Evolutionary conservation across 768 basidiomycete genomes (phyloP).

Genomic region (Pleurotus salmoneostramineus): DNA sequence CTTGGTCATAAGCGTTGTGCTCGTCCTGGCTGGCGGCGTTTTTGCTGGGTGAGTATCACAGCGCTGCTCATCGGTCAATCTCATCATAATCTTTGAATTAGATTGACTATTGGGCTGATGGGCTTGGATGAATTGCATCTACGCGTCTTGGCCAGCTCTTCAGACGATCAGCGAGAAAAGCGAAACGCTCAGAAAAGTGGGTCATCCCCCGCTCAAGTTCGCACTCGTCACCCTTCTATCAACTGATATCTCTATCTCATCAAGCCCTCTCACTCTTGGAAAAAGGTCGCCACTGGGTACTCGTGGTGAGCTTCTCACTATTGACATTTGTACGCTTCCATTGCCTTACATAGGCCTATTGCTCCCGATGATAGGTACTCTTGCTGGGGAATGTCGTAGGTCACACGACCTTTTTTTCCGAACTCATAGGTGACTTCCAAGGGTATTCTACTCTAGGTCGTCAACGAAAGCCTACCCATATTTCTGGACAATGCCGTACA

Average conservation of each 20-base stretch:
- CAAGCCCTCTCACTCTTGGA: conserved; percentile 52
- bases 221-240: neutral
- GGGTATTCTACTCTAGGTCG: conserved; percentile 43
- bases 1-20: conserved; percentile 54
- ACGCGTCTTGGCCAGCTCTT: conserved; percentile 80
- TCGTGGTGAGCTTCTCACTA: conserved; percentile 58
- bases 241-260: neutral
- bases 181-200: conserved; percentile 68
- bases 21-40: conserved; percentile 85
- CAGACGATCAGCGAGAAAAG: conserved; percentile 65
- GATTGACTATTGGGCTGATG: conserved; percentile 90
- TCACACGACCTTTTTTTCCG: conserved; percentile 18
- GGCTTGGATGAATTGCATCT: conserved; percentile 90
- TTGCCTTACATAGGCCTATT: neutral
- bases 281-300: conserved; percentile 86
- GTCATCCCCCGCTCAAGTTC: neutral
- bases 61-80: neutral
- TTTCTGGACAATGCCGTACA: conserved; percentile 71
- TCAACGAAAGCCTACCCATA: conserved; percentile 82
- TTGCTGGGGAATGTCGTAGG: conserved; percentile 82
- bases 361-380: conserved; percentile 50
- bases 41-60: conserved; percentile 77
- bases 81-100: conserved; percentile 19
- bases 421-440: neutral
- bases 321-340: conserved; percentile 3